A percentile compares a stretch with the other conserved stretches of the same genome.
Evolutionary conservation across 371 early-diverging fungal genomes (phyloP).

Genomic region (Mortierella sp.): DNA sequence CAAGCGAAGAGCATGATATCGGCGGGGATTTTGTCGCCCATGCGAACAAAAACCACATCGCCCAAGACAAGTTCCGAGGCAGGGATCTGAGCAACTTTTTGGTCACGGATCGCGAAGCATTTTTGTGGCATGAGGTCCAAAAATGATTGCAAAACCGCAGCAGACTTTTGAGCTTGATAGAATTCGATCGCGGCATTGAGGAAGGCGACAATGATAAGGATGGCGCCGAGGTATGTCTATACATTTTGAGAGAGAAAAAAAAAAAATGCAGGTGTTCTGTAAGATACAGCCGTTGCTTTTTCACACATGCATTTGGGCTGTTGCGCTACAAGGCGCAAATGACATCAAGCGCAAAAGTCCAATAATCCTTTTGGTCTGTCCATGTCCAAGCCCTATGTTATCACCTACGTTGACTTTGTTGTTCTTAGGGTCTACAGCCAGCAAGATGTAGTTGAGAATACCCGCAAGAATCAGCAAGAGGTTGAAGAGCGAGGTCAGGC

Average conservation of each 20-base stretch:
- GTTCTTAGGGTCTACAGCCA: constrained; percentile 73
- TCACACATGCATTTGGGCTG: too few relatives aligned
- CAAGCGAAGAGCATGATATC: constrained; percentile 81
- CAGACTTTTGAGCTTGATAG: constrained; percentile 87
- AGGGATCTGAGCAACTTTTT: constrained; percentile 65
- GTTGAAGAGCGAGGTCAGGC: constrained; percentile 85
- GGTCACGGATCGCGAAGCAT: constrained; percentile 81
- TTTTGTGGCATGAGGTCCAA: constrained; percentile 88
- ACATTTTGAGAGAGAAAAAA: constrained; percentile 25
- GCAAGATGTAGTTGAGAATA: constrained; percentile 80
- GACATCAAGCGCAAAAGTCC: too few relatives aligned
- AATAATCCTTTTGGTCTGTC: too few relatives aligned
- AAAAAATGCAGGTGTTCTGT: not conserved
- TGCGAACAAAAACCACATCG: constrained; percentile 83
- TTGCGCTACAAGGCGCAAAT: too few relatives aligned
- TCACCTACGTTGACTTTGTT: constrained; percentile 77
- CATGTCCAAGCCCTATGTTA: not conserved
- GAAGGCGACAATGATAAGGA: constrained; percentile 88
- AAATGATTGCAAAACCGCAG: constrained; percentile 88
- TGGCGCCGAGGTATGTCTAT: constrained; percentile 89
- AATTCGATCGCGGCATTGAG: constrained; percentile 94
- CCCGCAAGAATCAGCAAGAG: constrained; percentile 88
- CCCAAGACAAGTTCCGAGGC: constrained; percentile 85
- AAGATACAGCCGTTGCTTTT: not conserved
- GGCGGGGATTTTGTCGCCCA: constrained; percentile 95